phyloP scores from a whole-genome alignment of 2,329 filamentous ascomycete genomes.

The Alternaria sp. region DNA sequence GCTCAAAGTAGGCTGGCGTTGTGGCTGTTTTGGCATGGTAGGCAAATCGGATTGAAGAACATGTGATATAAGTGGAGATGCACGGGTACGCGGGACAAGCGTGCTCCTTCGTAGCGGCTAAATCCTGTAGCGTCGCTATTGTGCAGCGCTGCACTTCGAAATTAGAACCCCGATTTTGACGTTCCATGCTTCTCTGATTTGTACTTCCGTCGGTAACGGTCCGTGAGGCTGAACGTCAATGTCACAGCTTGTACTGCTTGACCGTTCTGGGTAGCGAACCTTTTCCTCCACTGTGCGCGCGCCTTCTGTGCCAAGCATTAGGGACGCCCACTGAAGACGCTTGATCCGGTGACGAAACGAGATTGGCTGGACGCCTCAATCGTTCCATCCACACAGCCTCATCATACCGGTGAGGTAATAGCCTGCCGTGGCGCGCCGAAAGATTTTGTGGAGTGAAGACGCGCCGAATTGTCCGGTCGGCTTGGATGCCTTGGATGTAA shows the following conservation, averaged over 20 bases:
- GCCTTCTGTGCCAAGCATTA: not conserved
- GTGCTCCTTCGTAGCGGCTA: conserved; percentile 7
- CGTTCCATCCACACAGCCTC: conserved; percentile 1
- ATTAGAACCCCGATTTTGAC: not conserved
- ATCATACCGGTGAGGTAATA: not conserved
- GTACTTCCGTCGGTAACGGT: not conserved
- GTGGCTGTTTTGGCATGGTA: not conserved
- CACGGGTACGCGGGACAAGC: conserved; percentile 6
- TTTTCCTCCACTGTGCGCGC: conserved; percentile 1
- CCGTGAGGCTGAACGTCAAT: not conserved
- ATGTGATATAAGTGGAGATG: conserved; percentile 4
- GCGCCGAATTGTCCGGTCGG: conserved; percentile 8
- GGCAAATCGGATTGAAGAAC: not conserved
- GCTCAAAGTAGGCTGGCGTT: conserved; percentile 7
- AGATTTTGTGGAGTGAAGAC: not conserved
- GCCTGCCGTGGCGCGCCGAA: conserved; percentile 1
- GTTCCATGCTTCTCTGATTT: not conserved
- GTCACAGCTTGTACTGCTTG: not conserved
- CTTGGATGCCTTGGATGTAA: conserved; percentile 8
- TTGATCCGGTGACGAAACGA: not conserved
- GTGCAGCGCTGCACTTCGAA: not conserved
- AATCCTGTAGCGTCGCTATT: not conserved
- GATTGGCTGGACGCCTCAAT: conserved; percentile 12
- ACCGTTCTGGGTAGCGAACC: not conserved
- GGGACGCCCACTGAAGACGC: not conserved